Percentiles rank a stretch among this genome's conserved stretches.
Conservation (phyloP, 164 flowering plant species). For the Warburgia ugandensis region DNA sequence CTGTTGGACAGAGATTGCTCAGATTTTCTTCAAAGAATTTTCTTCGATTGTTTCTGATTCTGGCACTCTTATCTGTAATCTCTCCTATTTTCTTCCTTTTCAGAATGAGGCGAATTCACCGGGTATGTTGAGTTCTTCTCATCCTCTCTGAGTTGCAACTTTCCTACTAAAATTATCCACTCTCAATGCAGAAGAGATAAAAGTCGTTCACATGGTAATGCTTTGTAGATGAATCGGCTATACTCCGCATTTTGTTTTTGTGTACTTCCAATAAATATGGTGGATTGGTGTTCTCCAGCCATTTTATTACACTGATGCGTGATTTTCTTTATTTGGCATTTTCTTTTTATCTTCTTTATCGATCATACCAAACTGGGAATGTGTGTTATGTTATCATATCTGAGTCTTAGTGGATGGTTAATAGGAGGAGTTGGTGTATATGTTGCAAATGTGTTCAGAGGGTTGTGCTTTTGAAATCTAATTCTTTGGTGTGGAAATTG, state of each 20-base stretch:
- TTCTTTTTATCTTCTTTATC: background rate
- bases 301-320: background rate
- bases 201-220: background rate
- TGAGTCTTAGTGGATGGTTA: background rate
- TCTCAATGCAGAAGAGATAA: background rate
- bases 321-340: background rate
- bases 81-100: constrained; percentile 85
- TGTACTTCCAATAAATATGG: background rate
- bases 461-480: too few relatives aligned
- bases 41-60: constrained; percentile 24
- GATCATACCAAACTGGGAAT: background rate
- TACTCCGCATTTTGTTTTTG: too few relatives aligned
- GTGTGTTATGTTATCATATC: background rate
- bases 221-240: background rate
- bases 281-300: background rate
- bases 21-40: constrained; percentile 11
- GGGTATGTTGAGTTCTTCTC: constrained; percentile 28
- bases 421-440: too few relatives aligned
- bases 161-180: background rate
- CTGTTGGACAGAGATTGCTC: constrained; percentile 7
- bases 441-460: too few relatives aligned
- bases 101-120: constrained; percentile 52
- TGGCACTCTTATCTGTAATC: constrained; percentile 49
- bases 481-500: too few relatives aligned
- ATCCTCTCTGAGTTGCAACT: background rate